Conservation (phyloP, 1,284 basidiomycete species). For the Cryptococcus floricola region DNA sequence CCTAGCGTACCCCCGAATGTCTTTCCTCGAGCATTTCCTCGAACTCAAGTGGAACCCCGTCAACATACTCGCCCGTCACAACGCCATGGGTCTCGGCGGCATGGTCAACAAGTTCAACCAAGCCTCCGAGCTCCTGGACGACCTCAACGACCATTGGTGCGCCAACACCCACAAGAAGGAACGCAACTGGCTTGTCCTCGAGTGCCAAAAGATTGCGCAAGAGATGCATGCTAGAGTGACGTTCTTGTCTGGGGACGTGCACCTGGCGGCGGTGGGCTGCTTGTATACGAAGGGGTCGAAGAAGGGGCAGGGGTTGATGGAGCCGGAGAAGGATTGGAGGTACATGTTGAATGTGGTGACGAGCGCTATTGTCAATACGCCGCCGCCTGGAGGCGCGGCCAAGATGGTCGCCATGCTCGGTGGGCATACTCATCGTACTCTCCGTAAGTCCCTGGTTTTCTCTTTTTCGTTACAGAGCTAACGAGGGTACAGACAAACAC, state of each 20-base stretch:
- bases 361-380: conserved; percentile 54
- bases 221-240: conserved; percentile 64
- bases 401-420: conserved; percentile 75
- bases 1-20: conserved; percentile 85
- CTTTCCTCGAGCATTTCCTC: conserved; percentile 66
- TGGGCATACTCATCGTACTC: conserved; percentile 75
- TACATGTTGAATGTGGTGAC: conserved; percentile 73
- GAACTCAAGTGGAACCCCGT: conserved; percentile 79
- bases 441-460: conserved; percentile 56
- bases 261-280: conserved; percentile 76
- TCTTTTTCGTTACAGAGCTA: not conserved
- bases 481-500: conserved; percentile 13
- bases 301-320: conserved; percentile 10
- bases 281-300: conserved; percentile 58
- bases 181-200: conserved; percentile 81
- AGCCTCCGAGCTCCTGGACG: conserved; percentile 85
- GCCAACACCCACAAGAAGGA: conserved; percentile 80
- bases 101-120: conserved; percentile 88
- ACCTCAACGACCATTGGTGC: conserved; percentile 90
- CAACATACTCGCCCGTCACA: conserved; percentile 59
- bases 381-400: conserved; percentile 72
- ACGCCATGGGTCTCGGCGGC: conserved; percentile 61
- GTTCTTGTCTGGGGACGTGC: conserved; percentile 88
- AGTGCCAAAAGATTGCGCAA: conserved; percentile 67
- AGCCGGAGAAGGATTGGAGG: conserved; percentile 62